phyloP scores from a whole-genome alignment of 768 basidiomycete genomes.

The Leccinum subtestaceum region DNA sequence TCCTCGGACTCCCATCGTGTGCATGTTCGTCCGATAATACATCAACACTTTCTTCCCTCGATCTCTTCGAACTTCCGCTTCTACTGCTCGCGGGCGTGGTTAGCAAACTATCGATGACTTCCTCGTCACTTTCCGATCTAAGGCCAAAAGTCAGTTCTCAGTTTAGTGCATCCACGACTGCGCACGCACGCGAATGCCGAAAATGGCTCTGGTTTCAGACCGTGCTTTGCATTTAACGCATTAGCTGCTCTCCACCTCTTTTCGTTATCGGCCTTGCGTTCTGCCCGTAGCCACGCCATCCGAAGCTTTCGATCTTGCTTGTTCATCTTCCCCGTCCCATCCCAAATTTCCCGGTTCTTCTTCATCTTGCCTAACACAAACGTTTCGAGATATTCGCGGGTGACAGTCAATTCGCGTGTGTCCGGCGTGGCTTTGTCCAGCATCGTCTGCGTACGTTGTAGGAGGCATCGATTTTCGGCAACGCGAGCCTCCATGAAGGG shows the following conservation, averaged over 20 bases:
- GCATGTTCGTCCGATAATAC: conserved; percentile 1
- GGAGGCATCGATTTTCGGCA: conserved; percentile 19
- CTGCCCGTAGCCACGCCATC: conserved; percentile 24
- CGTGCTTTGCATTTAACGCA: conserved; percentile 6
- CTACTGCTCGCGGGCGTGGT: conserved; percentile 24
- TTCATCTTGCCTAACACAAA: conserved; percentile 30
- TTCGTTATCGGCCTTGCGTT: conserved; percentile 19
- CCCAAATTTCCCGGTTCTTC: conserved; percentile 30
- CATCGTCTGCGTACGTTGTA: conserved; percentile 13
- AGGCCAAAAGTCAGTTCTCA: neutral
- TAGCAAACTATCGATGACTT: conserved; percentile 22
- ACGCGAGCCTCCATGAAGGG: conserved; percentile 21
- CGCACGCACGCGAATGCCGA: conserved; percentile 23
- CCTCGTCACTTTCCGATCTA: conserved; percentile 27
- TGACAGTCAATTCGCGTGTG: conserved; percentile 18
- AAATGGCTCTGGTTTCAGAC: conserved; percentile 18
- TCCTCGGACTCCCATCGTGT: conserved; percentile 4
- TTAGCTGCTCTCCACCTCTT: conserved; percentile 22
- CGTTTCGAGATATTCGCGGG: conserved; percentile 27
- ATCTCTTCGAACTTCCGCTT: conserved; percentile 15
- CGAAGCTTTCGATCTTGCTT: conserved; percentile 23
- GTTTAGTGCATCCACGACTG: neutral
- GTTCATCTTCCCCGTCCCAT: conserved; percentile 28
- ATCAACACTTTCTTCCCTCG: conserved; percentile 8
- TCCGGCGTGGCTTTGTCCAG: conserved; percentile 18